phyloP scores from a whole-genome alignment of 371 early-diverging fungal species.

The Actinomortierella ambigua region DNA sequence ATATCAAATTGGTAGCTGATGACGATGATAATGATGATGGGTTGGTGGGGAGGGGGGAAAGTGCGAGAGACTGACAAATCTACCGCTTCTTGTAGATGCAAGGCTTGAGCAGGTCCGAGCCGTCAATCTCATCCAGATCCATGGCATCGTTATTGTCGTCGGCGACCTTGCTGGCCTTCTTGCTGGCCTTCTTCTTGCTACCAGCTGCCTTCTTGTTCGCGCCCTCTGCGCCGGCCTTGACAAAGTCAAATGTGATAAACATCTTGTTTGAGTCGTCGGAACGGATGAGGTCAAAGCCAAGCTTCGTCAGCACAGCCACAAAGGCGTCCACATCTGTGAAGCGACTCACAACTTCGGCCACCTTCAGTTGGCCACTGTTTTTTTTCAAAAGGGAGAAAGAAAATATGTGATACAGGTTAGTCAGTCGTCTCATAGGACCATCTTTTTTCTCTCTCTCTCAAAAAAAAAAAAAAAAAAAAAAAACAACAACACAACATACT shows the following conservation, averaged over 20 bases:
- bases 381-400: not conserved
- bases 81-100: constrained; percentile 92
- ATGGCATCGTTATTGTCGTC: constrained; percentile 6
- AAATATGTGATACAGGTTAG: too few relatives aligned
- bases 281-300: constrained; percentile 76
- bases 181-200: constrained; percentile 52
- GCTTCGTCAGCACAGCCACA: constrained; percentile 62
- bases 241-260: constrained; percentile 90
- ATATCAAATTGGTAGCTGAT: too few relatives aligned
- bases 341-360: constrained; percentile 94
- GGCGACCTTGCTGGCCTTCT: constrained; percentile 48
- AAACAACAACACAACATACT: constrained; percentile 52
- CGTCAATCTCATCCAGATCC: constrained; percentile 44
- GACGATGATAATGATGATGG: too few relatives aligned
- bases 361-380: constrained; percentile 84
- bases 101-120: constrained; percentile 76
- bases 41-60: too few relatives aligned
- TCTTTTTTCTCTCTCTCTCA: not conserved
- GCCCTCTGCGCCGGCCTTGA: constrained; percentile 52
- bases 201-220: constrained; percentile 40
- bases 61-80: constrained; percentile 6
- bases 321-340: constrained; percentile 84
- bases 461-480: constrained; percentile 5
- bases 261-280: constrained; percentile 82
- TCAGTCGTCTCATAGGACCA: constrained; percentile 7